phyloP scores from a whole-genome alignment of 2,329 filamentous ascomycete genomes.

The Coniella lustricola region DNA sequence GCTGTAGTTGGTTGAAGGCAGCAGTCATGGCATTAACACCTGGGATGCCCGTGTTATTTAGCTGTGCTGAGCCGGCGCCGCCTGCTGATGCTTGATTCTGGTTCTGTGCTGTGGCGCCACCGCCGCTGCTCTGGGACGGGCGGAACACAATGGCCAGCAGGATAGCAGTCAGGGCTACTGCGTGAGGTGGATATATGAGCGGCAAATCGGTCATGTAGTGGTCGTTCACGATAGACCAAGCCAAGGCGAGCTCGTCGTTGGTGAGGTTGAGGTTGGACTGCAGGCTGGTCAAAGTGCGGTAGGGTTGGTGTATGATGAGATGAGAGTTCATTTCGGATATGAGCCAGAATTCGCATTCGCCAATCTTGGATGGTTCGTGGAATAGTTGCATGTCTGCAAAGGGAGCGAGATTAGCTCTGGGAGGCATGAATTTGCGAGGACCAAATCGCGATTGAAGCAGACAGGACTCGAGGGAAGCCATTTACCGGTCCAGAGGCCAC shows the following conservation, averaged over 20 bases:
- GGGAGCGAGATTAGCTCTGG: too few relatives aligned
- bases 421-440: too few relatives aligned
- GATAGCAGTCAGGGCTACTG: constrained; percentile 80
- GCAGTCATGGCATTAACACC: constrained; percentile 45
- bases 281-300: constrained; percentile 69
- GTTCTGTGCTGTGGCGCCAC: constrained; percentile 4
- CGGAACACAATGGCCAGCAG: constrained; percentile 78
- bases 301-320: constrained; percentile 85
- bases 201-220: constrained; percentile 90
- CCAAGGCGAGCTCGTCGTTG: constrained; percentile 71
- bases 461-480: not conserved
- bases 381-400: constrained; percentile 22
- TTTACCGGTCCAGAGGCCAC: constrained; percentile 69
- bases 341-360: constrained; percentile 88
- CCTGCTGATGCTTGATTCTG: constrained; percentile 21
- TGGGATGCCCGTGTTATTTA: constrained; percentile 23
- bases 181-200: constrained; percentile 76
- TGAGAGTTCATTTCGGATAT: constrained; percentile 89
- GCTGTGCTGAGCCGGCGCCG: constrained; percentile 13
- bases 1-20: constrained; percentile 41
- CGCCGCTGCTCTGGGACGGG: constrained; percentile 40
- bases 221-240: constrained; percentile 83
- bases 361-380: constrained; percentile 74
- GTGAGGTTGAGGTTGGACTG: constrained; percentile 62
- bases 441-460: too few relatives aligned